Conservation (phyloP, 306 rosid genomes). For the Elaeagnus macrophylla region DNA sequence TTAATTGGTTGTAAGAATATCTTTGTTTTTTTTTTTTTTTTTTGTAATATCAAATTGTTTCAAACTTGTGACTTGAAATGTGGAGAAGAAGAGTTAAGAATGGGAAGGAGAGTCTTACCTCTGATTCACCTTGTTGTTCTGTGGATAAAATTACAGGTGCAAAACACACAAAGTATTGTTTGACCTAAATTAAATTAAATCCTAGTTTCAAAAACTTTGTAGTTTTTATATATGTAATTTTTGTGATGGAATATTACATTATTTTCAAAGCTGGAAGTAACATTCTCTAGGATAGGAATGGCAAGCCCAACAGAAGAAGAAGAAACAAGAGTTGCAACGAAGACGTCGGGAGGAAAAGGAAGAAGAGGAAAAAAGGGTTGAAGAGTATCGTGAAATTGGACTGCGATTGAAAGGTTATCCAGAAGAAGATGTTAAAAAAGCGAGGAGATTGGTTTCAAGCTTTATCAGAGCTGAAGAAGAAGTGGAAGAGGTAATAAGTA, state of each 20-base stretch:
- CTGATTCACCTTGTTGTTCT: too few species aligned
- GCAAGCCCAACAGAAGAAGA: slow-evolving; percentile 76
- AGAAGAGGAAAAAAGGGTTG: slow-evolving; percentile 72
- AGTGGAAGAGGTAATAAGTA: slow-evolving; percentile 70
- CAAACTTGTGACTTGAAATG: too few species aligned
- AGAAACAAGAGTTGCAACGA: slow-evolving; percentile 53
- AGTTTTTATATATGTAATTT: too few species aligned
- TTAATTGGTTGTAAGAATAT: too few species aligned
- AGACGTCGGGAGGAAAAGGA: slow-evolving; percentile 59
- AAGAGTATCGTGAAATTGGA: slow-evolving; percentile 80
- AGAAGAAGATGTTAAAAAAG: slow-evolving; percentile 65
- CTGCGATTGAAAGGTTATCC: slow-evolving; percentile 72
- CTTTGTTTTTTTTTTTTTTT: too few species aligned
- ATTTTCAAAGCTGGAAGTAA: slow-evolving; percentile 22
- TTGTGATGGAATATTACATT: neutral
- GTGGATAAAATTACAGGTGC: too few species aligned
- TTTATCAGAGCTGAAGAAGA: slow-evolving; percentile 74
- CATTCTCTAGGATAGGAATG: slow-evolving; percentile 54
- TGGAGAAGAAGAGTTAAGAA: too few species aligned
- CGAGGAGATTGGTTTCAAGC: slow-evolving; percentile 67
- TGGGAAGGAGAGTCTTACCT: too few species aligned
- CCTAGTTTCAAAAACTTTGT: neutral
- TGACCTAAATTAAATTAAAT: too few species aligned
- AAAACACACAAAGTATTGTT: too few species aligned
- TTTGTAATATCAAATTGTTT: too few species aligned